Conservation (phyloP, 345 rosid species). For the Lumnitzera racemosa region DNA sequence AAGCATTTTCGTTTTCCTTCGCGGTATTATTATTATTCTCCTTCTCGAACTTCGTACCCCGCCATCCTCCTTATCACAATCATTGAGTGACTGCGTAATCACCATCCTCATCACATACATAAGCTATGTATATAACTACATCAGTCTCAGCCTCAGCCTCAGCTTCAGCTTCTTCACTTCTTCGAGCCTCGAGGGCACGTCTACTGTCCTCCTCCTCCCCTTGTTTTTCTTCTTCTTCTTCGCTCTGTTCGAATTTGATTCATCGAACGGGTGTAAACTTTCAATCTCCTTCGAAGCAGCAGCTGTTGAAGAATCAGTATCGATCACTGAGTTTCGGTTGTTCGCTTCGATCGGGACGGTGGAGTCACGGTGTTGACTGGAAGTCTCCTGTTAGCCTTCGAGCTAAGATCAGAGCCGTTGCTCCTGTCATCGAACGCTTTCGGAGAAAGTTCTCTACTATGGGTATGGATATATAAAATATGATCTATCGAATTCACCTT, state of each 20-base stretch:
- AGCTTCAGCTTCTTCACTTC: constrained; percentile 48
- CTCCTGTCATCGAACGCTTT: constrained; percentile 58
- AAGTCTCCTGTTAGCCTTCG: constrained; percentile 52
- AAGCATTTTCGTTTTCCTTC: no score
- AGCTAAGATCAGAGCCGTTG: constrained; percentile 52
- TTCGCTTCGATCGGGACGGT: constrained; percentile 53
- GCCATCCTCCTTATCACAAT: no score
- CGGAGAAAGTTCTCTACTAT: constrained; percentile 63
- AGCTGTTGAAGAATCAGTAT: constrained; percentile 11
- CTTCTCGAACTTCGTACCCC: no score
- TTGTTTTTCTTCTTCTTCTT: constrained; percentile 2
- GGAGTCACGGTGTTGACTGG: constrained; percentile 76
- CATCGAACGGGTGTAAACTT: constrained; percentile 13
- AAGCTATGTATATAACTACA: constrained; percentile 55
- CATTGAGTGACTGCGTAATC: no score
- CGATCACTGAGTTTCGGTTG: constrained; percentile 47
- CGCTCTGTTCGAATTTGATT: constrained; percentile 9
- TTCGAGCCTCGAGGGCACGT: constrained; percentile 55
- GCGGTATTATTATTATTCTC: no score
- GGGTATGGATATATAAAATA: constrained; percentile 36
- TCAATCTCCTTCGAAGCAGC: background rate
- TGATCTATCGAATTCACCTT: no score
- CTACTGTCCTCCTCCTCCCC: constrained; percentile 12
- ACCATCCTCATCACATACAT: no score
- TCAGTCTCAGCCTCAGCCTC: no score